Base-by-base conservation (phyloP, 306 rosid species). In the Pyrus communis region DNA sequence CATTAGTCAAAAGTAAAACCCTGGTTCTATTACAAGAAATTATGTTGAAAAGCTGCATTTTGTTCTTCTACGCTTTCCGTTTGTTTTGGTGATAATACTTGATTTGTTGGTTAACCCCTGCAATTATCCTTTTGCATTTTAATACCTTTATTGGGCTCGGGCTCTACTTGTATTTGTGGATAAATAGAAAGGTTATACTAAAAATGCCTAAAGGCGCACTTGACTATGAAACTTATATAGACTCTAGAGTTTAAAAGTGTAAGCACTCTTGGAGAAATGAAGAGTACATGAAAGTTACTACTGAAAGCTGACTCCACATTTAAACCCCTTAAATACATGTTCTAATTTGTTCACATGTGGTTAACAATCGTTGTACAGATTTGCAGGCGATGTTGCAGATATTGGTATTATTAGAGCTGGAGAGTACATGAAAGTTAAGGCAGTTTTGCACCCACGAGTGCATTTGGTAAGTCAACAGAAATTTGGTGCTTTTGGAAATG, bases 401-500 rank as follows among this genome's bases (percentile, higher is more conserved):
- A 89, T 95, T 84, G 97, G 99, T 69, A 89, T 95, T 79, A 81
- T 95, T 73, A 90, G 97, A 84, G 90, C 81, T n/a, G 97, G 99
- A 54, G 78, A 79, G 35, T 79, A 42, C 63, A 90, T 88, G 79
- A 87, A 89, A 84, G 87, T 82, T 54, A 83, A 91, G 75, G 84
- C 85, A 73, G 86, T 78, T 87, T 78, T 92, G 81, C 86, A 88
- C 70, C 93, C 97, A 70, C 96, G 97, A 69, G 93, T 92, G 78
- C 93, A 95, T 83, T 90, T 95, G 92, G 99, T 92, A 88, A 72
- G 85, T 38, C 30, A 40, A 12, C 10, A 64, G 38, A 67, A 80
- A 64, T 45, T 80, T 75, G 67, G 78, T 42, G 10, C 49, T 65
- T 62, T 74, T 55, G 21, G 11, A 23, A 1, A 31, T 40, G 54